These are phyloP conservation scores for Colletotrichum lini DNA, from an alignment of 2,329 filamentous ascomycete species.

Conservation along the genomic window DNA sequence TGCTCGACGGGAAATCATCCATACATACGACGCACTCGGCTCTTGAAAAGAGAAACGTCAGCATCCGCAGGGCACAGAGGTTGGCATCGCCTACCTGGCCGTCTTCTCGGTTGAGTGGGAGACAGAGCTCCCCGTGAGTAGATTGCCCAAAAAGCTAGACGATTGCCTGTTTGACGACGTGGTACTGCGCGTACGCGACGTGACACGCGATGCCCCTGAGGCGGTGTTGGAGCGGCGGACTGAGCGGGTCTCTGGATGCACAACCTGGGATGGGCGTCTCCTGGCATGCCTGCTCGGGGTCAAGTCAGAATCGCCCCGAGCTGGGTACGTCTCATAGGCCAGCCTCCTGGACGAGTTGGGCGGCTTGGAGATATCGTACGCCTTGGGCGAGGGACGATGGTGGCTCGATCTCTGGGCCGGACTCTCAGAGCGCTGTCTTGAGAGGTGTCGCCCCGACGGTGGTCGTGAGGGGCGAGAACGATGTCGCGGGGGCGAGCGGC, in stretches of 20 bases:
- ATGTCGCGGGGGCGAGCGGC: constrained; percentile 30
- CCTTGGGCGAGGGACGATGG: constrained; percentile 24
- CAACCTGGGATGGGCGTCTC: constrained; percentile 27
- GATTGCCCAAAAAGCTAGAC: constrained; percentile 29
- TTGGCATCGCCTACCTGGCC: constrained; percentile 47
- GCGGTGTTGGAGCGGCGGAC: constrained; percentile 38
- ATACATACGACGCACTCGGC: constrained; percentile 81
- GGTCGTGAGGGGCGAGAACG: constrained; percentile 39
- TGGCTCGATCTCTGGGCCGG: constrained; percentile 26
- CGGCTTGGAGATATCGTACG: constrained; percentile 28
- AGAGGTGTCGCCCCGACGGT: constrained; percentile 32
- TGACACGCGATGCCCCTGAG: constrained; percentile 40
- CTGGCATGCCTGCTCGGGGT: constrained; percentile 24
- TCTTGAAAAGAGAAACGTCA: constrained; percentile 55
- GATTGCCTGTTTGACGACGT: constrained; percentile 37
- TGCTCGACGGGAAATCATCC: constrained; percentile 74
- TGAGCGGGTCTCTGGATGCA: constrained; percentile 28
- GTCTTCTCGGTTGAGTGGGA: constrained; percentile 46
- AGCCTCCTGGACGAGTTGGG: constrained; percentile 31
- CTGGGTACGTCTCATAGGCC: background rate
- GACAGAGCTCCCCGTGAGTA: constrained; percentile 27
- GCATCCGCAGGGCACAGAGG: constrained; percentile 25
- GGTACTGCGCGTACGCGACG: constrained; percentile 42
- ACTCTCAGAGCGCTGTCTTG: constrained; percentile 31
- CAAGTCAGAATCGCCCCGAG: constrained; percentile 17